These are phyloP conservation scores for Verticillium tricorpus DNA, from an alignment of 2,329 filamentous ascomycete species.

Conservation along the genomic window DNA sequence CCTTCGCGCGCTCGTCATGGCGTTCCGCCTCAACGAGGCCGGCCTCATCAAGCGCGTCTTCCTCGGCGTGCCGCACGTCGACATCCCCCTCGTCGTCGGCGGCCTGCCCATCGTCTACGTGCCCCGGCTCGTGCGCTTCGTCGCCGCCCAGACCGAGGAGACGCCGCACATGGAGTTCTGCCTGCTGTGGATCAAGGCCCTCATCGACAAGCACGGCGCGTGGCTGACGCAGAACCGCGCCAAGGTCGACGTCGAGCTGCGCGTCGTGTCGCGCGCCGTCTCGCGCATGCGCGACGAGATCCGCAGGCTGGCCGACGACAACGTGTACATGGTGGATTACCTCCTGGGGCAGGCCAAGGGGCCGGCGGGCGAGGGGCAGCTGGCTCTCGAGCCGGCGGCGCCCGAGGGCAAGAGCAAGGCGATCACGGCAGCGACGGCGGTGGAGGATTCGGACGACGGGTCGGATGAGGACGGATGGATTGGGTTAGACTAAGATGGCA, in stretches of 20 bases:
- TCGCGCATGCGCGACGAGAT: slow-evolving; percentile 78
- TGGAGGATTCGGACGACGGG: slow-evolving; percentile 26
- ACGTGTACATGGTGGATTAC: slow-evolving; percentile 85
- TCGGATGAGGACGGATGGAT: slow-evolving; percentile 41
- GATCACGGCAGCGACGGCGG: slow-evolving; percentile 5
- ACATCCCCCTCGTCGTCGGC: slow-evolving; percentile 73
- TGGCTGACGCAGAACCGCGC: slow-evolving; percentile 78
- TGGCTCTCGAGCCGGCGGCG: slow-evolving; percentile 15
- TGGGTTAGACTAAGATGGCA: slow-evolving; percentile 38
- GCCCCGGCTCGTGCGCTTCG: slow-evolving; percentile 76
- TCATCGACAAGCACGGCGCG: slow-evolving; percentile 76
- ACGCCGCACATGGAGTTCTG: slow-evolving; percentile 95
- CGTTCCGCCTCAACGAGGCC: slow-evolving; percentile 88
- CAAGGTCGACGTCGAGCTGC: slow-evolving; percentile 77
- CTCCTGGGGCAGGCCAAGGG: slow-evolving; percentile 46
- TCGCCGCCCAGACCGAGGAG: slow-evolving; percentile 82
- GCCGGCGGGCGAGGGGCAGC: slow-evolving; percentile 14
- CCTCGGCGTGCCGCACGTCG: slow-evolving; percentile 69
- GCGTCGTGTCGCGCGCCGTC: slow-evolving; percentile 77
- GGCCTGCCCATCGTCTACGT: slow-evolving; percentile 84
- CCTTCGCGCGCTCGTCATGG: slow-evolving; percentile 92
- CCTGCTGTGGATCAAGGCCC: slow-evolving; percentile 82
- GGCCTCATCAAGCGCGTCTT: slow-evolving; percentile 81
- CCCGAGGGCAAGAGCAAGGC: slow-evolving; percentile 7
- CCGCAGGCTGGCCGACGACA: slow-evolving; percentile 78